Percentiles rank a stretch among this genome's conserved stretches.
Evolutionary conservation across 768 basidiomycete species (phyloP).

Genomic region (Leucogyrophana mollusca): DNA sequence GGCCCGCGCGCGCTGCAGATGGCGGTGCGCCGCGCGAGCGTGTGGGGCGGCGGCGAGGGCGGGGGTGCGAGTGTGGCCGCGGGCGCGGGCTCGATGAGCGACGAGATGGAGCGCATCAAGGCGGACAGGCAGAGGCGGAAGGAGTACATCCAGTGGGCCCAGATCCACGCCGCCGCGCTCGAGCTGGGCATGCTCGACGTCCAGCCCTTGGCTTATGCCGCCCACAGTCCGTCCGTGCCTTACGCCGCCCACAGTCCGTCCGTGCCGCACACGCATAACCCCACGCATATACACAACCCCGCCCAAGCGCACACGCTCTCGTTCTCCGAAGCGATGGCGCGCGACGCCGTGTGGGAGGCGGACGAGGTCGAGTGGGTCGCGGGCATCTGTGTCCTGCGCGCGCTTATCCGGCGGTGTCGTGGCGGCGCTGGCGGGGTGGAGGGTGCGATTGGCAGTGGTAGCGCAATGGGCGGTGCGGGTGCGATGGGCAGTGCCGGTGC

Average conservation of each 20-base stretch:
- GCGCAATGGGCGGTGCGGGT: conserved; percentile 44
- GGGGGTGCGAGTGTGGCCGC: conserved; percentile 15
- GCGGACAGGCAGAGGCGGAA: conserved; percentile 58
- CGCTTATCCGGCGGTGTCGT: conserved; percentile 59
- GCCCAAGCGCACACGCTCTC: conserved; percentile 39
- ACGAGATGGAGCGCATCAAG: conserved; percentile 65
- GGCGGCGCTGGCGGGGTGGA: conserved; percentile 48
- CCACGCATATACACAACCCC: conserved; percentile 41
- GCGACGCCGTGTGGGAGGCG: conserved; percentile 65
- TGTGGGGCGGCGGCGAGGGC: conserved; percentile 55
- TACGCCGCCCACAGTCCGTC: no score
- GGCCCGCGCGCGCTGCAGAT: conserved; percentile 59
- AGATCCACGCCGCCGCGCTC: conserved; percentile 62
- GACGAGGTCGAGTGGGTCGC: conserved; percentile 72
- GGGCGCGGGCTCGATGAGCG: conserved; percentile 39
- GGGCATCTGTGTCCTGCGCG: conserved; percentile 56
- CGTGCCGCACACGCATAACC: no score
- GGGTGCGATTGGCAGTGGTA: no score
- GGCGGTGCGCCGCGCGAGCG: conserved; percentile 54
- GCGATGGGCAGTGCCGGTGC: conserved; percentile 48
- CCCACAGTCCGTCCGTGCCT: no score
- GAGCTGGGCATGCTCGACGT: conserved; percentile 53
- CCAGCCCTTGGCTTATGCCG: no score
- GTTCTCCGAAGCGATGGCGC: conserved; percentile 60
- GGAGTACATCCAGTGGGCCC: conserved; percentile 66